A percentile compares a stretch with the other conserved stretches of the same genome.
These are phyloP conservation scores for Amanita exitialis DNA, from an alignment of 768 basidiomycete genomes.

Conservation along the genomic window DNA sequence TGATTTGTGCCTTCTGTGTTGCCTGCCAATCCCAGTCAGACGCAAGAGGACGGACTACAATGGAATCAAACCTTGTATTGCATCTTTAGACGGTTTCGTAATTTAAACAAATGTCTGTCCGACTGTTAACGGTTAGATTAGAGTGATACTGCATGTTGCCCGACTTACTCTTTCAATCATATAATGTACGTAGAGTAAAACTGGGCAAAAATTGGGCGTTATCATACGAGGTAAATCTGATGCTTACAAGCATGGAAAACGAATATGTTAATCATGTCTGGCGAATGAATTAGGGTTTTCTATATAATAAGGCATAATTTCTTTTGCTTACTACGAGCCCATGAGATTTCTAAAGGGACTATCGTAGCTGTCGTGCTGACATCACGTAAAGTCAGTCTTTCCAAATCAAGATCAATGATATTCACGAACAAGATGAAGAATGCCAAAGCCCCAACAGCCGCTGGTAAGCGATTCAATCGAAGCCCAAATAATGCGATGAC, in stretches of 20 bases:
- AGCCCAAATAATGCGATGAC: conserved; percentile 67
- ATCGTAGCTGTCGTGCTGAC: conserved; percentile 26
- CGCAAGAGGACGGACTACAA: background rate
- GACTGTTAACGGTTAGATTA: conserved; percentile 26
- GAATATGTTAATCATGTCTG: conserved; percentile 60
- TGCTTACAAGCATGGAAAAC: conserved; percentile 63
- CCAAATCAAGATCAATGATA: background rate
- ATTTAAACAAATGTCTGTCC: conserved; percentile 56
- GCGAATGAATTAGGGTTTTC: conserved; percentile 1
- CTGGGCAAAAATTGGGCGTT: conserved; percentile 19
- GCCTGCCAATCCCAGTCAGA: conserved; percentile 22
- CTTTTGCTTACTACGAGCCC: conserved; percentile 24
- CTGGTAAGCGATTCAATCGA: conserved; percentile 56
- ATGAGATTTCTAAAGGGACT: conserved; percentile 24
- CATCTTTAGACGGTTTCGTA: conserved; percentile 68
- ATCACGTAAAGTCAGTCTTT: background rate
- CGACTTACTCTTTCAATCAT: conserved; percentile 46
- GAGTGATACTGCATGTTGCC: background rate
- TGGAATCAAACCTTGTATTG: conserved; percentile 41
- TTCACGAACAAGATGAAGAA: conserved; percentile 43
- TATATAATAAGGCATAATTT: background rate
- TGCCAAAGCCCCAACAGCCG: conserved; percentile 40
- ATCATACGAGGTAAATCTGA: background rate
- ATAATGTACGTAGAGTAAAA: conserved; percentile 71
- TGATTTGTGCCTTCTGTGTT: conserved; percentile 68